Evolutionary conservation across 1,284 basidiomycete species (phyloP).

Genomic region (Inonotus hispidus): DNA sequence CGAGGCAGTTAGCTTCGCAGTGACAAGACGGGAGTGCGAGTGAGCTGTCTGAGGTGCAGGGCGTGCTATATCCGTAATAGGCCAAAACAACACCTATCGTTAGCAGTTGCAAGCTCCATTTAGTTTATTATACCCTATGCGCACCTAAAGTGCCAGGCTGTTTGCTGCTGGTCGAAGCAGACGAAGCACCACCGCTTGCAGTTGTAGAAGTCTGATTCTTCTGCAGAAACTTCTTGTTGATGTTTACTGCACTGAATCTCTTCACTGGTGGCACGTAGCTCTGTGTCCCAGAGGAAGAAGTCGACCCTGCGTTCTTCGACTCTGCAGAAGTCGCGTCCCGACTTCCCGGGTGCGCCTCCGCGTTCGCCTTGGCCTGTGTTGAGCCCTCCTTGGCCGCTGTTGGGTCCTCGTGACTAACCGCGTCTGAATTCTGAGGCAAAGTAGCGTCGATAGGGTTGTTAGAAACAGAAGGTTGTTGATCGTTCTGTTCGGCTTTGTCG

Average conservation of each 20-base stretch:
- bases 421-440: background rate
- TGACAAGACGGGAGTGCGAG: conserved; percentile 72
- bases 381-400: background rate
- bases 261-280: conserved; percentile 54
- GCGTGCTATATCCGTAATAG: conserved; percentile 38
- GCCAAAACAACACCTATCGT: conserved; percentile 6
- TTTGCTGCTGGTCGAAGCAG: conserved; percentile 32
- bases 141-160: conserved; percentile 44
- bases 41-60: conserved; percentile 47
- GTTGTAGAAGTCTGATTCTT: conserved; percentile 47
- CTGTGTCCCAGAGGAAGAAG: conserved; percentile 19
- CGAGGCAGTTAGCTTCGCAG: conserved; percentile 76
- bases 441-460: background rate
- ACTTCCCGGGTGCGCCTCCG: conserved; percentile 2
- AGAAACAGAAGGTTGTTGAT: conserved; percentile 2
- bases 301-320: conserved; percentile 20
- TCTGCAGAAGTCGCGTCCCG: conserved; percentile 8
- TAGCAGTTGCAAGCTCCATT: conserved; percentile 3
- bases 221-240: conserved; percentile 92
- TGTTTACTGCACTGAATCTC: conserved; percentile 82
- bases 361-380: background rate
- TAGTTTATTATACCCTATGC: conserved; percentile 2
- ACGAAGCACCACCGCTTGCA: conserved; percentile 7
- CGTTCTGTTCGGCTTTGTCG: conserved; percentile 23
- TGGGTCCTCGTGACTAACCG: background rate